These are phyloP conservation scores for Gossypium gossypioides DNA, from an alignment of 441 rosid genomes.

Conservation along the genomic window DNA sequence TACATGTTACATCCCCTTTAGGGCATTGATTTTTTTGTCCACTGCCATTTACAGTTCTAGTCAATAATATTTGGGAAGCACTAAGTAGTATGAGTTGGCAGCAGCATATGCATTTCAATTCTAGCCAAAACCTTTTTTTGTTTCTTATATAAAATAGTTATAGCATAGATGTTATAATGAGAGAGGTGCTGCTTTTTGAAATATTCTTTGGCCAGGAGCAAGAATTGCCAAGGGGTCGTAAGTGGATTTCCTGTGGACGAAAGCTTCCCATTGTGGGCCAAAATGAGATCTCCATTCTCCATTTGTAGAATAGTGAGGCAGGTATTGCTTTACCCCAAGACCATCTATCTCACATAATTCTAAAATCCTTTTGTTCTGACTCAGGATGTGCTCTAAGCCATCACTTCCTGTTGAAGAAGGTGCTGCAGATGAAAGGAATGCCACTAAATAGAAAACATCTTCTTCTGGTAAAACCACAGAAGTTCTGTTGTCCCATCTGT, in stretches of 20 bases:
- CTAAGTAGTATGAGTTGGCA: conserved; percentile 22
- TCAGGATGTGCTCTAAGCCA: conserved; percentile 56
- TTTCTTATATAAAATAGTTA: neutral
- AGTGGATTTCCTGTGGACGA: conserved; percentile 59
- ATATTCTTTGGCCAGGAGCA: conserved; percentile 89
- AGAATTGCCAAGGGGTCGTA: conserved; percentile 85
- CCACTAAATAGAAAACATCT: conserved; percentile 84
- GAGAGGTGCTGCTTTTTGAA: conserved; percentile 45
- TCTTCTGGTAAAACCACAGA: conserved; percentile 78
- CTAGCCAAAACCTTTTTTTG: conserved; percentile 2
- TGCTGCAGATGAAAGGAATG: conserved; percentile 76
- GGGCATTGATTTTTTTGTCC: conserved; percentile 10
- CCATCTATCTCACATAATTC: conserved; percentile 46
- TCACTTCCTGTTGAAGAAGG: conserved; percentile 65
- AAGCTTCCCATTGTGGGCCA: conserved; percentile 64
- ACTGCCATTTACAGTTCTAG: conserved; percentile 18
- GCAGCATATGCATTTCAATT: conserved; percentile 7
- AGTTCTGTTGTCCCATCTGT: conserved; percentile 92
- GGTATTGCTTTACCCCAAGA: conserved; percentile 74
- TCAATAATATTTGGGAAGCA: conserved; percentile 10
- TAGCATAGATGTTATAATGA: conserved; percentile 25
- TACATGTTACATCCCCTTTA: conserved; percentile 5
- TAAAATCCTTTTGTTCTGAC: conserved; percentile 56
- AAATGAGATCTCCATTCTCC: conserved; percentile 79
- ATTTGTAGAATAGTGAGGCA: conserved; percentile 73